A percentile compares a stretch with the other conserved stretches of the same genome.
Evolutionary conservation across 116 monocot species (phyloP).

Genomic region (Iris pallida): DNA sequence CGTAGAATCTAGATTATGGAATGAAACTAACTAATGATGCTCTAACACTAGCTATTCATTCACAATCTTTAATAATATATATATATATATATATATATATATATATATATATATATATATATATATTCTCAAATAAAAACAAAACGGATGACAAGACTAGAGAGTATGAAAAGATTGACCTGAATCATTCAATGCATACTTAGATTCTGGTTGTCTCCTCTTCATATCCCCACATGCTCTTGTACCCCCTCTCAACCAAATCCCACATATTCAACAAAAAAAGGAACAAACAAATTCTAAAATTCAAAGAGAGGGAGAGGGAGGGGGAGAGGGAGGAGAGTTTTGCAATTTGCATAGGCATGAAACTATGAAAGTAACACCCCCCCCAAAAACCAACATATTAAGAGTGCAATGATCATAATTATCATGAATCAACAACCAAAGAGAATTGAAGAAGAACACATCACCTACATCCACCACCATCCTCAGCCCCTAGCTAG

Average conservation of each 20-base stretch:
- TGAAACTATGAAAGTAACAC: too few species aligned
- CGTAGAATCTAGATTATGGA: too few species aligned
- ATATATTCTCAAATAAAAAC: constrained; percentile 4
- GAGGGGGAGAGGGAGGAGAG: background rate
- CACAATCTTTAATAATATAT: too few species aligned
- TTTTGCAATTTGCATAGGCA: background rate
- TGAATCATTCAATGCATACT: constrained; percentile 27
- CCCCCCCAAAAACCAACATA: background rate
- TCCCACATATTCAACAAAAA: background rate
- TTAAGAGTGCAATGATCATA: background rate
- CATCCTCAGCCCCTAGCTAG: background rate
- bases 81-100: too few species aligned
- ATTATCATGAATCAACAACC: background rate
- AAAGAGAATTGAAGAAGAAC: too few species aligned
- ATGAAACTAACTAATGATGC: too few species aligned
- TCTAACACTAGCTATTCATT: too few species aligned
- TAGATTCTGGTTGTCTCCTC: constrained; percentile 42
- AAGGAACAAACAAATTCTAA: background rate
- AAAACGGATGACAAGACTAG: constrained; percentile 10
- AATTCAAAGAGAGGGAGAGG: background rate
- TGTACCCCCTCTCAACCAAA: constrained; percentile 11
- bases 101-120: too few species aligned
- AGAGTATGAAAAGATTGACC: constrained; percentile 27
- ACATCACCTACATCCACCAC: too few species aligned
- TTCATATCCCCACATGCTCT: constrained; percentile 23